Conservation (phyloP, 495 filamentous ascomycete species). For the Echria macrotheca region DNA sequence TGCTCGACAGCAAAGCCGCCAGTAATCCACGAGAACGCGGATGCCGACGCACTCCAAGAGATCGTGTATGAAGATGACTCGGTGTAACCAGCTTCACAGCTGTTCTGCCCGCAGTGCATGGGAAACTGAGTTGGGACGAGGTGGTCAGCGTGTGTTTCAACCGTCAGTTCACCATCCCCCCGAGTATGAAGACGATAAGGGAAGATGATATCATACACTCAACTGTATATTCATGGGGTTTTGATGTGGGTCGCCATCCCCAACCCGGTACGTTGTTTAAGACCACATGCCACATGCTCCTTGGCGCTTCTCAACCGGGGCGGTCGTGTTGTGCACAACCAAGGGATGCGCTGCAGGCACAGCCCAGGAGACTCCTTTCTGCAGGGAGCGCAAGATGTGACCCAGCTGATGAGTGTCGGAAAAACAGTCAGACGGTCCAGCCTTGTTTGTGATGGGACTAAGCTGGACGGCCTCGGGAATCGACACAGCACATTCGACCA, state of each 20-base stretch:
- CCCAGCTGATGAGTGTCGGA: not conserved
- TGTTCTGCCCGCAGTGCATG: not conserved
- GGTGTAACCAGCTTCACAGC: not conserved
- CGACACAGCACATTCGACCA: not conserved
- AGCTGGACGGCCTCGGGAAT: too few species aligned
- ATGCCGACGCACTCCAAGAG: not conserved
- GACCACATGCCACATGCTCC: not conserved
- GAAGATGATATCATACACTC: not conserved
- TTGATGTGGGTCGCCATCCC: constrained; percentile 8
- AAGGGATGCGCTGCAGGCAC: too few species aligned
- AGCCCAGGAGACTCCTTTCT: too few species aligned
- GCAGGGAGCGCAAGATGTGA: too few species aligned
- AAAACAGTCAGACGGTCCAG: not conserved
- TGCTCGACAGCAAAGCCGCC: constrained; percentile 2
- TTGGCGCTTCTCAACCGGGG: not conserved
- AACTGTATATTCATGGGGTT: constrained; percentile 3
- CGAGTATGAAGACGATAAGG: not conserved
- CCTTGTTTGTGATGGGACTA: too few species aligned
- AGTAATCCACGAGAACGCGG: not conserved
- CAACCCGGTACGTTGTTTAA: not conserved
- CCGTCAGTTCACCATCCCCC: not conserved
- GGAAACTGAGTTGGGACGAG: not conserved
- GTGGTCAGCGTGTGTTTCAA: too few species aligned
- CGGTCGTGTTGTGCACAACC: too few species aligned
- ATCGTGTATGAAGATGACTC: not conserved